A percentile compares a stretch with the other conserved stretches of the same genome.
Conservation (phyloP, 306 rosid genomes). For the Astragalus membranaceus region DNA sequence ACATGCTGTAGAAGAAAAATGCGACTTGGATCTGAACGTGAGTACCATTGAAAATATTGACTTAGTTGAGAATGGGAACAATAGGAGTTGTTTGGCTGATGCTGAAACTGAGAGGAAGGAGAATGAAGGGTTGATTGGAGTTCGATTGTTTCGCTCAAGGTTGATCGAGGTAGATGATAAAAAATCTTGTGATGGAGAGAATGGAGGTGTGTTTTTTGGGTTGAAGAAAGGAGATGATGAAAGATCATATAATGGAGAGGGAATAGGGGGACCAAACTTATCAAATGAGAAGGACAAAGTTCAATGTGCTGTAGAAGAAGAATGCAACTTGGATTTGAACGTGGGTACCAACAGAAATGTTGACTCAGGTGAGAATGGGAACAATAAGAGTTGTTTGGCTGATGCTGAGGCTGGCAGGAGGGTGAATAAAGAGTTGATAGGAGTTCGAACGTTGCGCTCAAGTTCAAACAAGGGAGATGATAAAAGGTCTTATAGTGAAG, state of each 20-base stretch:
- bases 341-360: constrained; percentile 19
- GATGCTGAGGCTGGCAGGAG: constrained; percentile 15
- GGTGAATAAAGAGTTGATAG: constrained; percentile 7
- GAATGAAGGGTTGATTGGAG: constrained; percentile 18
- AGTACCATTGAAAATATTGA: constrained; percentile 28
- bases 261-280: background rate
- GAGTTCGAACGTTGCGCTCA: constrained; percentile 61
- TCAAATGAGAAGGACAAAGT: constrained; percentile 15
- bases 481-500: constrained; percentile 23
- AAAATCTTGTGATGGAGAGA: constrained; percentile 25
- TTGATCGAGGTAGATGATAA: constrained; percentile 14
- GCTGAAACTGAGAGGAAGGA: constrained; percentile 13
- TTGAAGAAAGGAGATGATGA: constrained; percentile 1
- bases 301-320: constrained; percentile 13
- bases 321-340: constrained; percentile 25
- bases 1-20: constrained; percentile 16
- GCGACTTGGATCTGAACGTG: constrained; percentile 23
- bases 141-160: constrained; percentile 60
- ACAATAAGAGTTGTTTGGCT: constrained; percentile 19
- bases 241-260: constrained; percentile 24
- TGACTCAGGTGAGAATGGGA: constrained; percentile 33
- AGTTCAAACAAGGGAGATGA: constrained; percentile 22
- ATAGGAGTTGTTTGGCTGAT: too few relatives aligned
- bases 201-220: constrained; percentile 15
- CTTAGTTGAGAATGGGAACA: constrained; percentile 29